Base-by-base conservation (phyloP, 306 rosid species). In the Astragalus membranaceus region DNA sequence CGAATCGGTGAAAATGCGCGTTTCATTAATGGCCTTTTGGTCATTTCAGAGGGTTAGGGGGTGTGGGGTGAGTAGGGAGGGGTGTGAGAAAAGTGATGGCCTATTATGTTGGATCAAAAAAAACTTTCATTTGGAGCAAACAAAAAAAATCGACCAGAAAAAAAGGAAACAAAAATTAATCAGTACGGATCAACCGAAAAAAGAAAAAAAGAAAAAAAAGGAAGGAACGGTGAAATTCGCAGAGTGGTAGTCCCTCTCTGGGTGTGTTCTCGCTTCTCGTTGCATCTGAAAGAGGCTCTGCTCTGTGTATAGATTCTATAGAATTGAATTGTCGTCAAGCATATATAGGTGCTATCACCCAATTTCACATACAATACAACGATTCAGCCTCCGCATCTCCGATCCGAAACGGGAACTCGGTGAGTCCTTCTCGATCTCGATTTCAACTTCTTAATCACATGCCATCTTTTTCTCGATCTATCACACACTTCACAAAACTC, bases 391-490 rank as follows among this genome's bases (percentile, higher is more conserved):
- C 69, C 41, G 49, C 70, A 1, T 71, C 81, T 58, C 75, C 72
- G 84, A 80, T 80, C 84, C 75, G 72, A 72, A 47, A 59, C 72
- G 9, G 52, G 44, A 55, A 55, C 74, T 69, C 54, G 81, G 81
- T 80, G 55, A 80, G 70, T 70, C 52, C 59, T 67, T 47, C 44
- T 58, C 60, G 69, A 80, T 80, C 74, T 65, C 75, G 58, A 49
- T 80, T 71, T 65, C 62, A 32, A 64, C 48, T 51, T 6, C 48
- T 14, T 30, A 7, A 37, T 53, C 53, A 3, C 44, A 11, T 72
- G 3, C 16, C 51, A 5, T 36, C 56, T 10, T 50, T 63, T 55
- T 63, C 47, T 49, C 56, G 75, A 70, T 75, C 81, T 26, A 29
- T 56, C 37, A 52, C 37, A 52, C 33, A 62, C 15, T 55, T 50